These are phyloP conservation scores for Helianthus tuberosus DNA, from an alignment of 129 eudicot species.

Conservation along the genomic window DNA sequence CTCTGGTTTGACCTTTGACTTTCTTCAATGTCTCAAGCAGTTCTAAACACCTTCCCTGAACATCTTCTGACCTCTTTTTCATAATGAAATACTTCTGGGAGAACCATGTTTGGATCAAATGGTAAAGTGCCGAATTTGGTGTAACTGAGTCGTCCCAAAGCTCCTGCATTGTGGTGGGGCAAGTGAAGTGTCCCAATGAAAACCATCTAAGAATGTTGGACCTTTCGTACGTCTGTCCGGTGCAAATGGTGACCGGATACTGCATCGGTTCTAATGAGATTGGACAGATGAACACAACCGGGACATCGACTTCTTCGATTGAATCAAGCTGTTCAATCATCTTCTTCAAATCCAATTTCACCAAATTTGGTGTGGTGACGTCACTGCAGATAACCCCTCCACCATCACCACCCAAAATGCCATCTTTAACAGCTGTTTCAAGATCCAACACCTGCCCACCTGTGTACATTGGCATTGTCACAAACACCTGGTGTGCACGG, in stretches of 20 bases:
- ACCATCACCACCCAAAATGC: slow-evolving; percentile 5
- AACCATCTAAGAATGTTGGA: slow-evolving; percentile 14
- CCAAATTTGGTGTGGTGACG: background rate
- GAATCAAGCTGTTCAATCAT: slow-evolving; percentile 1
- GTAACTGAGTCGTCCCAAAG: slow-evolving; percentile 7
- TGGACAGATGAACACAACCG: slow-evolving; percentile 6
- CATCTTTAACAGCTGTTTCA: slow-evolving; percentile 10
- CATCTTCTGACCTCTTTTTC: slow-evolving; percentile 15
- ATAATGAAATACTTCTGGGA: background rate
- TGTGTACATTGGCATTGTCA: slow-evolving; percentile 4
- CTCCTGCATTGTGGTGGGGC: slow-evolving; percentile 19
- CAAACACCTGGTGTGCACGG: background rate
- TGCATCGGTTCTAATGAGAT: slow-evolving; percentile 11
- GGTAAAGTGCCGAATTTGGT: background rate
- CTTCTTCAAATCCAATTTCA: slow-evolving; percentile 8
- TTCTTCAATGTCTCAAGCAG: slow-evolving; percentile 6
- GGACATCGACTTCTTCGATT: background rate
- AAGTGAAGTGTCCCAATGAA: slow-evolving; percentile 3
- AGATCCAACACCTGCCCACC: slow-evolving; percentile 8
- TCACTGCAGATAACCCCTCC: slow-evolving; percentile 1
- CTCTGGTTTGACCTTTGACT: slow-evolving; percentile 16
- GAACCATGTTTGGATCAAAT: slow-evolving; percentile 9
- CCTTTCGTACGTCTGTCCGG: slow-evolving; percentile 8
- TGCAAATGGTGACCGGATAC: slow-evolving; percentile 8
- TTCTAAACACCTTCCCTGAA: slow-evolving; percentile 5